These are phyloP conservation scores for Rhododendron mucronatum DNA, from an alignment of 148 eudicot genomes.

Conservation along the genomic window DNA sequence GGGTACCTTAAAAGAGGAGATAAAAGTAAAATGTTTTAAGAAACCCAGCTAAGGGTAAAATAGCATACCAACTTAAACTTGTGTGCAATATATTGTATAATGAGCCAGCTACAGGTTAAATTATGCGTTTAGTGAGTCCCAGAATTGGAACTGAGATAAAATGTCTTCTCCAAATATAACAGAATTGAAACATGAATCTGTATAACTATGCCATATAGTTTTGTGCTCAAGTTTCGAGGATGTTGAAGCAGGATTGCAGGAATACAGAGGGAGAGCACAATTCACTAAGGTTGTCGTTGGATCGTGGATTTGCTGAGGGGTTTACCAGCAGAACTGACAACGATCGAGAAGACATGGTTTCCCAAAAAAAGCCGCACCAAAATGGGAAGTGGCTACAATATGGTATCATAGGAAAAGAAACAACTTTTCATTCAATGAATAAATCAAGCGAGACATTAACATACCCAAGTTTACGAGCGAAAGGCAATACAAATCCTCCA, in stretches of 20 bases:
- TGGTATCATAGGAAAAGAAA: neutral
- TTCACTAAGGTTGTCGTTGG: neutral
- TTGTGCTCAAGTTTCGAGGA: neutral
- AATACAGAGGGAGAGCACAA: neutral
- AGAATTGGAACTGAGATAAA: neutral
- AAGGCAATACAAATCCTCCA: conserved; percentile 97
- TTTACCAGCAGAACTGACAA: neutral
- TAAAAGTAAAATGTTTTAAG: neutral
- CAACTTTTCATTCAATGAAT: neutral
- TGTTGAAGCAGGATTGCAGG: neutral
- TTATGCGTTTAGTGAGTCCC: neutral
- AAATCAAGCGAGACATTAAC: conserved; percentile 4
- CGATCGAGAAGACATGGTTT: neutral
- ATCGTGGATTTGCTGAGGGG: neutral
- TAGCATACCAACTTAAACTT: neutral
- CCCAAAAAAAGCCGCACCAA: neutral
- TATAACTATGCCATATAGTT: neutral
- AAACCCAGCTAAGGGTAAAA: neutral
- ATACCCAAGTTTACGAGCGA: conserved; percentile 95
- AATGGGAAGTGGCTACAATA: neutral
- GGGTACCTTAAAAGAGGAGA: conserved; percentile 54
- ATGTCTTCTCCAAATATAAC: neutral
- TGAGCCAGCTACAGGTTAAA: neutral
- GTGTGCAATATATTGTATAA: neutral
- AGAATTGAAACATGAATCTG: neutral